Evolutionary conservation across 805 yeast species (phyloP).

Genomic region (Pichia cephalocereana): DNA sequence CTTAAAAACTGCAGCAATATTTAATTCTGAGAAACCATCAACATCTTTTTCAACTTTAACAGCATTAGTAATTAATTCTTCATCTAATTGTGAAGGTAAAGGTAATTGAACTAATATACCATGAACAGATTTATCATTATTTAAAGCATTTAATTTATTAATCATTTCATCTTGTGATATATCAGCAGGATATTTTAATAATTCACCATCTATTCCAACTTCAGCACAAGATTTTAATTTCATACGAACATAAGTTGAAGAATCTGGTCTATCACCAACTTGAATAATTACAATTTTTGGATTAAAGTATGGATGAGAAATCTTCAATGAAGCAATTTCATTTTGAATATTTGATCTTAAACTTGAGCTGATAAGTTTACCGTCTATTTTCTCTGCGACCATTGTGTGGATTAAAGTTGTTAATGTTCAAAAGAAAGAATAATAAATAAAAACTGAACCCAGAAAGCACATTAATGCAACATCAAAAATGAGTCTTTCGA

Average conservation of each 20-base stretch:
- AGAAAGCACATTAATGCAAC: background rate
- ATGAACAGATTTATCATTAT: slow-evolving; percentile 67
- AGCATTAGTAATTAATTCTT: slow-evolving; percentile 67
- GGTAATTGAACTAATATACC: slow-evolving; percentile 91
- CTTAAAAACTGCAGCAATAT: slow-evolving; percentile 85
- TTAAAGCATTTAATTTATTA: slow-evolving; percentile 50
- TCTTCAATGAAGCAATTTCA: slow-evolving; percentile 39
- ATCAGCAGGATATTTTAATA: slow-evolving; percentile 55
- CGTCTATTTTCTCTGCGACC: slow-evolving; percentile 41
- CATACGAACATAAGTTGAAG: slow-evolving; percentile 84
- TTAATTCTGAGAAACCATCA: slow-evolving; percentile 86
- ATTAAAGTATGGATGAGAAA: slow-evolving; percentile 39
- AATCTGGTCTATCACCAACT: slow-evolving; percentile 85
- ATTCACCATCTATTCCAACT: slow-evolving; percentile 63
- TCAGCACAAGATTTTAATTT: slow-evolving; percentile 84
- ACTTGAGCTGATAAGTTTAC: slow-evolving; percentile 40
- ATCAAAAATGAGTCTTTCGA: too few relatives aligned
- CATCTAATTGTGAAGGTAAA: slow-evolving; percentile 71
- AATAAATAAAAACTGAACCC: slow-evolving; percentile 3
- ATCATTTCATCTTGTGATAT: slow-evolving; percentile 54
- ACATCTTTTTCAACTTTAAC: slow-evolving; percentile 85
- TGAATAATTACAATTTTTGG: slow-evolving; percentile 81
- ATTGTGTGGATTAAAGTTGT: slow-evolving; percentile 5
- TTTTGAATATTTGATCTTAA: slow-evolving; percentile 44
- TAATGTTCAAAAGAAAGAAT: background rate